These are phyloP conservation scores for Teratosphaeria gauchensis DNA, from an alignment of 2,329 filamentous ascomycete genomes.

Conservation along the genomic window DNA sequence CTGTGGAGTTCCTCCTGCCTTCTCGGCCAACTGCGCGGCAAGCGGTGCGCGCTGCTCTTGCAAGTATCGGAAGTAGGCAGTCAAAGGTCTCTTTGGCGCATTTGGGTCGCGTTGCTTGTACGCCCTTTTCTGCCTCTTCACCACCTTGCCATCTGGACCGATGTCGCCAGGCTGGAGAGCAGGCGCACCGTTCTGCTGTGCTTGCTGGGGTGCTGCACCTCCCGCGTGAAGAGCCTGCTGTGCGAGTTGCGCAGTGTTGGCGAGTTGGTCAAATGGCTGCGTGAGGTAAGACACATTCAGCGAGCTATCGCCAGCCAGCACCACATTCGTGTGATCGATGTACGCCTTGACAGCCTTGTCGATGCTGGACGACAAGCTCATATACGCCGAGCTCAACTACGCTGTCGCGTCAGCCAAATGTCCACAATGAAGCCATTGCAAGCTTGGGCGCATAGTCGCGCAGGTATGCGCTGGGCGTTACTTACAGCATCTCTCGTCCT, in stretches of 20 bases:
- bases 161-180: neutral
- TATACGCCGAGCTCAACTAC: constrained; percentile 67
- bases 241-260: constrained; percentile 14
- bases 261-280: constrained; percentile 20
- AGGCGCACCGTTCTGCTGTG: constrained; percentile 1
- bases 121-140: constrained; percentile 24
- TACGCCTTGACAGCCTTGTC: constrained; percentile 74
- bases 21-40: constrained; percentile 50
- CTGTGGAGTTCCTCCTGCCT: constrained; percentile 50
- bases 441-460: constrained; percentile 5
- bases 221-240: constrained; percentile 10
- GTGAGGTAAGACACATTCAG: constrained; percentile 24
- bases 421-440: neutral
- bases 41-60: constrained; percentile 78
- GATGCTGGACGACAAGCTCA: constrained; percentile 69
- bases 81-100: constrained; percentile 86
- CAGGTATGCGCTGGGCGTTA: constrained; percentile 14
- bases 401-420: constrained; percentile 4
- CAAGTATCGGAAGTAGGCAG: constrained; percentile 92
- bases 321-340: constrained; percentile 76
- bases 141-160: constrained; percentile 15
- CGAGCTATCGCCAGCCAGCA: constrained; percentile 47
- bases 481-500: constrained; percentile 75
- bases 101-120: constrained; percentile 65
- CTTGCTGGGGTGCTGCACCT: constrained; percentile 1